These are phyloP conservation scores for Plasmodium inui DNA, from an alignment of 169 alveolate genomes.

Conservation along the genomic window DNA sequence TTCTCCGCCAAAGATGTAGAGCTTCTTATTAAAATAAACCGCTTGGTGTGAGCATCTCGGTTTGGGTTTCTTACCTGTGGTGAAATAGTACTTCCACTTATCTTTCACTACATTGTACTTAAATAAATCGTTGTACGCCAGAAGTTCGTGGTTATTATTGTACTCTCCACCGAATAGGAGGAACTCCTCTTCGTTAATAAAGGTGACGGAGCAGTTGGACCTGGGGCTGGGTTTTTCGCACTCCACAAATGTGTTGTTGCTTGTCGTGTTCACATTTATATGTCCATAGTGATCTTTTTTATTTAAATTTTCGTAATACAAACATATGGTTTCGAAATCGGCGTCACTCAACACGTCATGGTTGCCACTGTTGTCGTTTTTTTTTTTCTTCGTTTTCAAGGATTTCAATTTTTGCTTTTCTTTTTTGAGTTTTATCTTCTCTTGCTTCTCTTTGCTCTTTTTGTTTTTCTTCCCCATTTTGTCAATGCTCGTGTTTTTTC, in stretches of 20 bases:
- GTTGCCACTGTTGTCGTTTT: slow-evolving; percentile 31
- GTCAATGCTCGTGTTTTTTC: background rate
- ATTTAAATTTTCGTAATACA: slow-evolving; percentile 72
- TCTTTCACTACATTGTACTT: slow-evolving; percentile 86
- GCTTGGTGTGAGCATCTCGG: slow-evolving; percentile 94
- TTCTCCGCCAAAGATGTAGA: slow-evolving; percentile 93
- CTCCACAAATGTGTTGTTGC: slow-evolving; percentile 67
- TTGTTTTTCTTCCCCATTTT: slow-evolving; percentile 68
- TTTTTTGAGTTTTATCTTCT: slow-evolving; percentile 50
- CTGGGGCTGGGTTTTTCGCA: slow-evolving; percentile 84
- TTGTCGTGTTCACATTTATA: slow-evolving; percentile 57
- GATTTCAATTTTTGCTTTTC: slow-evolving; percentile 74
- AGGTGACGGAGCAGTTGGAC: slow-evolving; percentile 83
- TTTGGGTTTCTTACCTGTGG: slow-evolving; percentile 84
- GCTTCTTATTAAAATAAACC: slow-evolving; percentile 85
- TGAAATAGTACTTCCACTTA: slow-evolving; percentile 88
- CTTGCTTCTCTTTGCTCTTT: slow-evolving; percentile 72
- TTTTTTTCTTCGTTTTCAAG: slow-evolving; percentile 58
- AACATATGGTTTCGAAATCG: slow-evolving; percentile 70
- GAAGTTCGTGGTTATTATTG: slow-evolving; percentile 88
- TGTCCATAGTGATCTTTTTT: slow-evolving; percentile 63
- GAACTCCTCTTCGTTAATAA: slow-evolving; percentile 80
- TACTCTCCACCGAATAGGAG: slow-evolving; percentile 93
- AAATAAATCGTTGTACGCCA: slow-evolving; percentile 88
- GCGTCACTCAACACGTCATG: slow-evolving; percentile 58